Base-by-base conservation (phyloP, 805 yeast genomes). In the Myxozyma geophila region DNA sequence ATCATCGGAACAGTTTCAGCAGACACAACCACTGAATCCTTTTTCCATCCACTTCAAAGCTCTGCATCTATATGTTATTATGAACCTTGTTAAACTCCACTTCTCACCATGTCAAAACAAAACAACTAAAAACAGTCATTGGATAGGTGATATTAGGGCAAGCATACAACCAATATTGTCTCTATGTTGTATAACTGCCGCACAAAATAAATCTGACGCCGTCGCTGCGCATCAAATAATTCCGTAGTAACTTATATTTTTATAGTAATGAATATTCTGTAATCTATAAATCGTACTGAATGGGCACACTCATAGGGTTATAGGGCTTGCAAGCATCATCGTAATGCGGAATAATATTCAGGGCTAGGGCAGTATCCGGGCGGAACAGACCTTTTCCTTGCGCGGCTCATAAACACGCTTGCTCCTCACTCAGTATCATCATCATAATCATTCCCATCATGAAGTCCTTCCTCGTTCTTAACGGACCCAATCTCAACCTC, bases 401-500 rank as follows among this genome's bases (percentile, higher is more conserved):
- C 28, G 28, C 28, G 28, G 28, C 28, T 28, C 28, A 28, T 28
- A 28, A 28, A 28, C 28, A 28, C 28, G 28, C 28, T 28, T 28
- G 28, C 5, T 28, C 28, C 28, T 28, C n/a, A n/a, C n/a, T n/a
- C n/a, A n/a, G n/a, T n/a, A n/a, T 28, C 28, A 28, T 28, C 28
- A 28, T 28, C 28, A 28, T 28, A 2, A 28, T 3, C 28, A 28
- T 28, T 28, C 2, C 5, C 28, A 28, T 28, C 28, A 28, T 28
- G 28, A 28, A 28, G 28, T 28, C 28, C 28, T 28, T 81, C n/a
- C 74, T 81, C 17, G 75, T 81, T 15, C 73, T 81, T 48, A 82
- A 81, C 67, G 85, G 85, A 10, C 84, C 85, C 47, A 81, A 81
- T 70, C 74, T 81, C 67, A 81, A 81, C 67, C 73, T 82, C n/a